Evolutionary conservation across 169 alveolate species (phyloP).

Genomic region (Cryptosporidium baileyi): DNA sequence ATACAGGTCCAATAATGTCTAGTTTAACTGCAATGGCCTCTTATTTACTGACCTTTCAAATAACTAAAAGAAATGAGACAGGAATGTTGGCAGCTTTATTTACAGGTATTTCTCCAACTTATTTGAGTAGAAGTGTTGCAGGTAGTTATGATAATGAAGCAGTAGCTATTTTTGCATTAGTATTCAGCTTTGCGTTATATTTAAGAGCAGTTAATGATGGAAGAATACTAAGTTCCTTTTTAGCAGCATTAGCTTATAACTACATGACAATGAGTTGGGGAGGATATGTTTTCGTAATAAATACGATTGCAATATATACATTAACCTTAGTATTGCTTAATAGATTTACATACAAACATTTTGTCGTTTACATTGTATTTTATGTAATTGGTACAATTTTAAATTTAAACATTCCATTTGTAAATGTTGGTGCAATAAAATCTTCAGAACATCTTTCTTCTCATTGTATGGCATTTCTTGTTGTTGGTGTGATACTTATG

Average conservation of each 20-base stretch:
- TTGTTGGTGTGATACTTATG: slow-evolving; percentile 72
- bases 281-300: slow-evolving; percentile 96
- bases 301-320: slow-evolving; percentile 93
- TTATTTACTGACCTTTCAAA: slow-evolving; percentile 85
- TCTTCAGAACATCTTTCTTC: slow-evolving; percentile 96
- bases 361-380: slow-evolving; percentile 90
- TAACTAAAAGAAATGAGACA: slow-evolving; percentile 90
- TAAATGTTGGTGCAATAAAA: slow-evolving; percentile 87
- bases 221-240: slow-evolving; percentile 81
- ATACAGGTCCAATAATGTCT: slow-evolving; percentile 95
- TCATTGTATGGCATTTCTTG: slow-evolving; percentile 89
- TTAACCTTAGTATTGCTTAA: slow-evolving; percentile 89
- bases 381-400: slow-evolving; percentile 91
- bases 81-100: slow-evolving; percentile 95
- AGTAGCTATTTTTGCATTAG: slow-evolving; percentile 95
- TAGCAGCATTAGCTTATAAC: slow-evolving; percentile 80
- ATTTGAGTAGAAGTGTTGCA: slow-evolving; percentile 93
- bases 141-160: slow-evolving; percentile 99
- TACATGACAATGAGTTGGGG: slow-evolving; percentile 99
- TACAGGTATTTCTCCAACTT: slow-evolving; percentile 95
- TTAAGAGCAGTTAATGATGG: slow-evolving; percentile 92
- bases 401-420: slow-evolving; percentile 95
- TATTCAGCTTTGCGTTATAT: slow-evolving; percentile 91
- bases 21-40: slow-evolving; percentile 92
- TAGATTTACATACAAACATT: slow-evolving; percentile 85